Percentiles rank a stretch among this genome's conserved stretches.
Evolutionary conservation across 176 grass and related monocot species (phyloP).

Genomic region (Alloteropsis semialata): DNA sequence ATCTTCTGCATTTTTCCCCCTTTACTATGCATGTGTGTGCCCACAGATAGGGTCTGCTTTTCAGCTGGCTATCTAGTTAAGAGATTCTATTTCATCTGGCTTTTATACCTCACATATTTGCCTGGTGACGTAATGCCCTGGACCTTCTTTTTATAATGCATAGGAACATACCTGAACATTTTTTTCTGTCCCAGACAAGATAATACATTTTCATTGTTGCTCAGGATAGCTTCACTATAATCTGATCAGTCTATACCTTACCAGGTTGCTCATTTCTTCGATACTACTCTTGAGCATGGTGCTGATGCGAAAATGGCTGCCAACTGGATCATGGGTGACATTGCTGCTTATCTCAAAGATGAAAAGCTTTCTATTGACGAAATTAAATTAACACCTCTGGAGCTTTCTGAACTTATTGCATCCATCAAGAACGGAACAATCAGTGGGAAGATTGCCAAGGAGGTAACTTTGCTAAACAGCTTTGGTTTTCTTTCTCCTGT

Average conservation of each 20-base stretch:
- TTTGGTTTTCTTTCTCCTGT: background rate
- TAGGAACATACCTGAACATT: background rate
- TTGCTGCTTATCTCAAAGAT: constrained; percentile 89
- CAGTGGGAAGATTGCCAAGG: constrained; percentile 96
- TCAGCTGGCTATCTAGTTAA: background rate
- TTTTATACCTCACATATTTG: constrained; percentile 15
- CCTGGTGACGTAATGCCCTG: background rate
- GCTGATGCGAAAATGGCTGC: constrained; percentile 82
- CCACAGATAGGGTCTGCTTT: background rate
- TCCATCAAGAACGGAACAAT: constrained; percentile 88
- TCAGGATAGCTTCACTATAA: constrained; percentile 4
- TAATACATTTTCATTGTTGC: constrained; percentile 8
- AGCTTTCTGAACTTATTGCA: constrained; percentile 72
- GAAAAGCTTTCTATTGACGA: constrained; percentile 74
- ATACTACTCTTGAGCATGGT: constrained; percentile 73
- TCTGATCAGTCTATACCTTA: constrained; percentile 29
- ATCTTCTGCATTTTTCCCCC: constrained; percentile 12
- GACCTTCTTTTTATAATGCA: background rate
- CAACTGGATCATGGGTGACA: constrained; percentile 98
- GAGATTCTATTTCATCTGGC: background rate
- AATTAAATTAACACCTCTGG: constrained; percentile 81
- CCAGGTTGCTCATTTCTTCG: constrained; percentile 87
- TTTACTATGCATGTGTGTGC: background rate
- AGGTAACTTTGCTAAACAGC: constrained; percentile 42
- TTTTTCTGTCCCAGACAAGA: background rate